Conservation (phyloP, 192 early-diverging fungal species). For the Coemansia sp. region DNA sequence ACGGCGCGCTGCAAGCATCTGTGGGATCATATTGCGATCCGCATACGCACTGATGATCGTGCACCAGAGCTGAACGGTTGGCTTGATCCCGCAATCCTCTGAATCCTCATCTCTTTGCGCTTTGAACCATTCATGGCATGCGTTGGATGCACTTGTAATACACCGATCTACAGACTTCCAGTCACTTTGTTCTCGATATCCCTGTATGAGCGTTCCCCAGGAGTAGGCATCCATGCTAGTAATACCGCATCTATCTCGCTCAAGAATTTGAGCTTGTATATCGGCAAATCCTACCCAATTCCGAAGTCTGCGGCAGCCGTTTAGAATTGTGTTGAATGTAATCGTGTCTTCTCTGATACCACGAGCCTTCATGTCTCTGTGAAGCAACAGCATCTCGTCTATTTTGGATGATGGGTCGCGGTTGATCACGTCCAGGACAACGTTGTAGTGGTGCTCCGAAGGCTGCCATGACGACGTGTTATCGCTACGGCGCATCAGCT, state of each 20-base stretch:
- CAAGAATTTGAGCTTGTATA: constrained; percentile 30
- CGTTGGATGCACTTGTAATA: constrained; percentile 14
- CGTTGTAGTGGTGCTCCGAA: constrained; percentile 33
- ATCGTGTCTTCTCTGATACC: constrained; percentile 35
- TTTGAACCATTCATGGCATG: constrained; percentile 22
- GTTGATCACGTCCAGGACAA: constrained; percentile 39
- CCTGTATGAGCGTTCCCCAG: constrained; percentile 45
- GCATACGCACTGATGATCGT: constrained; percentile 38
- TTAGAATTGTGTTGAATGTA: constrained; percentile 50
- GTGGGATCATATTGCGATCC: constrained; percentile 35
- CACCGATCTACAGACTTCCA: constrained; percentile 39
- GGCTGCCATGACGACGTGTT: constrained; percentile 27
- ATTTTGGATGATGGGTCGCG: constrained; percentile 21
- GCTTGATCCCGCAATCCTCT: constrained; percentile 12
- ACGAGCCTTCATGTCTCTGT: constrained; percentile 31
- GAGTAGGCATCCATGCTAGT: constrained; percentile 44
- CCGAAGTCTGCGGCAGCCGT: constrained; percentile 34
- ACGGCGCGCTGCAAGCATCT: constrained; percentile 31
- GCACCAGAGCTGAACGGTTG: constrained; percentile 35
- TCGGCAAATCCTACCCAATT: constrained; percentile 34
- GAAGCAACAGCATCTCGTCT: constrained; percentile 26
- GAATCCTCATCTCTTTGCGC: neutral
- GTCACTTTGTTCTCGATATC: constrained; percentile 32
- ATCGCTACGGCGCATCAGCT: neutral
- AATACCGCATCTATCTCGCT: constrained; percentile 36